Percentiles rank a stretch among this genome's conserved stretches.
Conservation (phyloP, 2,329 filamentous ascomycete genomes). For the Mariannaea elegans region DNA sequence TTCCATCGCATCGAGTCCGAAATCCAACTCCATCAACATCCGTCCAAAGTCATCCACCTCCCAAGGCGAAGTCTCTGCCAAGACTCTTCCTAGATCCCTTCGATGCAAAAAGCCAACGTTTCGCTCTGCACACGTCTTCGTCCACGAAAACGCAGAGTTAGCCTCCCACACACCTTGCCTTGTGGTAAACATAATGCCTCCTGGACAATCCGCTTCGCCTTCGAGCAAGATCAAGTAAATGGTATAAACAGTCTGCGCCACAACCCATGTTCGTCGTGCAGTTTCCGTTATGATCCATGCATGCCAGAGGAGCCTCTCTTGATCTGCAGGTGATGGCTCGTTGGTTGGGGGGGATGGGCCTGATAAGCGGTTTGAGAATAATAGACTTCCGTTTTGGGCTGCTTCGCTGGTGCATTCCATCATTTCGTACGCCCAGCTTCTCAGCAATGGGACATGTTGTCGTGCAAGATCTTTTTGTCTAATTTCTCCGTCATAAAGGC, state of each 20-base stretch:
- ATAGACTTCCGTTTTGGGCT: constrained; percentile 10
- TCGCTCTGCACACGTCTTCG: constrained; percentile 24
- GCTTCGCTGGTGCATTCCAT: not conserved
- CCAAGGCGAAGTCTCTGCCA: not conserved
- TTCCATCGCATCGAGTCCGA: constrained; percentile 21
- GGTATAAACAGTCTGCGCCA: constrained; percentile 9
- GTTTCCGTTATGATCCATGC: constrained; percentile 44
- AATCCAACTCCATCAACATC: constrained; percentile 25
- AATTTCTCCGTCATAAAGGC: constrained; percentile 36
- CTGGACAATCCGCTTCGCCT: constrained; percentile 17
- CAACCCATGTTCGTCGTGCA: constrained; percentile 41
- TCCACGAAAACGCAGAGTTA: constrained; percentile 31
- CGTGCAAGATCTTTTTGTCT: constrained; percentile 34
- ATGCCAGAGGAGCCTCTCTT: constrained; percentile 36
- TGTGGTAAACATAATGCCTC: constrained; percentile 33
- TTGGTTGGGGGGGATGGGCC: not conserved
- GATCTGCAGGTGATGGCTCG: constrained; percentile 9
- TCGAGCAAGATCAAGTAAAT: not conserved
- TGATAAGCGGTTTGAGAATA: constrained; percentile 19
- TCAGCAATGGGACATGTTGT: constrained; percentile 23
- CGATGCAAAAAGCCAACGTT: constrained; percentile 28
- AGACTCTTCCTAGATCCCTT: constrained; percentile 13
- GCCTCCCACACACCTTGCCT: constrained; percentile 42
- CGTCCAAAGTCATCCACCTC: constrained; percentile 21
- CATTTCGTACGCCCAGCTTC: constrained; percentile 29